Percentiles rank a stretch among this genome's conserved stretches.
These are phyloP conservation scores for Boletellus sp. DNA, from an alignment of 1,284 basidiomycete genomes.

Conservation along the genomic window DNA sequence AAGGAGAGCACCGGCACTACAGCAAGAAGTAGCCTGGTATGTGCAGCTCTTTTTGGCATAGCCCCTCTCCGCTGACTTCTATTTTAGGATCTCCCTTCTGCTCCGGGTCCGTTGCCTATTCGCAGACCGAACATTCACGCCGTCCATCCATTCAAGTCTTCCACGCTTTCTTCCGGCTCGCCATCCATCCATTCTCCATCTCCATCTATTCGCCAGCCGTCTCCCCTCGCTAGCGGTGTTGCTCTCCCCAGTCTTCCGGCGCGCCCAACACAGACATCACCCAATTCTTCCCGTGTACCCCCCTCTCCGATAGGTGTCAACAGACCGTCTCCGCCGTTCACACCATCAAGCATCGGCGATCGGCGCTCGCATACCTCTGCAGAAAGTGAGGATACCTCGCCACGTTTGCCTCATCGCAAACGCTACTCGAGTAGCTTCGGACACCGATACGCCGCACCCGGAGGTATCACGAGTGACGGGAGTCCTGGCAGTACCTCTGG, in stretches of 20 bases:
- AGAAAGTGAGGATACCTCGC: slow-evolving; percentile 32
- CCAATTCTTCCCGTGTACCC: slow-evolving; percentile 42
- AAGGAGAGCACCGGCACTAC: slow-evolving; percentile 39
- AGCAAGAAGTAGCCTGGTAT: slow-evolving; percentile 35
- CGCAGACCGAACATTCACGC: slow-evolving; percentile 50
- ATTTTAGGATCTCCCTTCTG: slow-evolving; percentile 34
- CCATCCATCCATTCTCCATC: slow-evolving; percentile 49
- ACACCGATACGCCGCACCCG: slow-evolving; percentile 52
- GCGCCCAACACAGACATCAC: slow-evolving; percentile 36
- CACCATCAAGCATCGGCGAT: slow-evolving; percentile 48
- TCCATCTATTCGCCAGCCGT: slow-evolving; percentile 44
- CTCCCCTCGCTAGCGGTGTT: slow-evolving; percentile 36
- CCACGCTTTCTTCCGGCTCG: slow-evolving; percentile 56
- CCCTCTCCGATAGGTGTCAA: slow-evolving; percentile 41
- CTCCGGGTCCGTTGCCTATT: slow-evolving; percentile 48
- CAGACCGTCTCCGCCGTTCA: slow-evolving; percentile 44
- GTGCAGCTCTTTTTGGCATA: slow-evolving; percentile 3
- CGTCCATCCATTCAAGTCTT: slow-evolving; percentile 67
- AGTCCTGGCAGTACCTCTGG: slow-evolving; percentile 31
- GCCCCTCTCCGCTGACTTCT: slow-evolving; percentile 18
- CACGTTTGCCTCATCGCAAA: slow-evolving; percentile 39
- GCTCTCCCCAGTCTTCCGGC: slow-evolving; percentile 31
- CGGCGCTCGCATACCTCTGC: slow-evolving; percentile 36
- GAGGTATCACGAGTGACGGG: slow-evolving; percentile 41
- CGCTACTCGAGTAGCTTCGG: slow-evolving; percentile 71